Percentiles rank a stretch among this genome's conserved stretches.
These are phyloP conservation scores for Talinum fruticosum DNA, from an alignment of 148 eudicot genomes.

Conservation along the genomic window DNA sequence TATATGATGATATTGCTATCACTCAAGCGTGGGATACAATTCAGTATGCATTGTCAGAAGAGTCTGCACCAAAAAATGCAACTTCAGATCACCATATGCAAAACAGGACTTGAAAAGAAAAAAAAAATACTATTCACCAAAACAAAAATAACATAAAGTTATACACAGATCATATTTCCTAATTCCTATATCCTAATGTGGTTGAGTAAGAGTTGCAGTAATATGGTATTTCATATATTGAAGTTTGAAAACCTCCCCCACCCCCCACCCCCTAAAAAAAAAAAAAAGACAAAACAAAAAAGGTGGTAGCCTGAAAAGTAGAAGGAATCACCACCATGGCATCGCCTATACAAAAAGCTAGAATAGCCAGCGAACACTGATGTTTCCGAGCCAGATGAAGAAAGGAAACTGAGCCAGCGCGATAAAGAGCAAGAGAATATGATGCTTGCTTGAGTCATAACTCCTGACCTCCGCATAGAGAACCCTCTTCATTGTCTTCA, in stretches of 20 bases:
- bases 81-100: background rate
- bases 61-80: background rate
- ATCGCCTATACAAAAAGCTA: constrained; percentile 23
- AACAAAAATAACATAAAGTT: too few relatives aligned
- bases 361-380: constrained; percentile 63
- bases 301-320: background rate
- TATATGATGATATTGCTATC: too few relatives aligned
- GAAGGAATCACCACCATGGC: background rate
- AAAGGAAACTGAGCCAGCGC: constrained; percentile 78
- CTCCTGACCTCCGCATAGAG: constrained; percentile 71
- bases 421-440: constrained; percentile 64
- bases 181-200: too few relatives aligned
- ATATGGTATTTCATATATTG: too few relatives aligned
- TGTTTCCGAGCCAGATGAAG: constrained; percentile 68
- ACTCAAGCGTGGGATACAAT: background rate
- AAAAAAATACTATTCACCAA: too few relatives aligned
- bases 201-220: too few relatives aligned
- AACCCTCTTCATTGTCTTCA: constrained; percentile 81
- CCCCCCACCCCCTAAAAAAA: background rate
- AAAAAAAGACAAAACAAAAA: background rate
- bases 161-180: too few relatives aligned
- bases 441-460: constrained; percentile 64
- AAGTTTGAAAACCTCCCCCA: too few relatives aligned
- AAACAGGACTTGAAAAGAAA: background rate
- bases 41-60: background rate